These are phyloP conservation scores for Paraphaeosphaeria sporulosa DNA, from an alignment of 2,329 filamentous ascomycete species.

Conservation along the genomic window DNA sequence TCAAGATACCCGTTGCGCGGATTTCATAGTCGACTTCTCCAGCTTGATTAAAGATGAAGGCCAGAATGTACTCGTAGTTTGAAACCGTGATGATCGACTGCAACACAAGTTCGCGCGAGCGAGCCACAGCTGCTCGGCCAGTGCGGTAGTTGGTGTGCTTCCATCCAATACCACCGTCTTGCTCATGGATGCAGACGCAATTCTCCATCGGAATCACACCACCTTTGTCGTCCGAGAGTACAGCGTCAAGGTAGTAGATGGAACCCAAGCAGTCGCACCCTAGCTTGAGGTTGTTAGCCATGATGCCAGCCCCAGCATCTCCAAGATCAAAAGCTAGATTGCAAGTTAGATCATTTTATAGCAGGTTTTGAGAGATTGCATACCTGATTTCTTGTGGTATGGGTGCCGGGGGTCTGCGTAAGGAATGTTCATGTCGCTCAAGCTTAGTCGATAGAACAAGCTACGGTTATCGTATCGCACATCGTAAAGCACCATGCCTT, in stretches of 20 bases:
- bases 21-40: constrained; percentile 73
- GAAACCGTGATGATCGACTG: constrained; percentile 75
- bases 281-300: constrained; percentile 73
- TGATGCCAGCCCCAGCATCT: constrained; percentile 70
- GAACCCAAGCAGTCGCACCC: constrained; percentile 75
- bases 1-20: constrained; percentile 72
- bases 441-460: constrained; percentile 70
- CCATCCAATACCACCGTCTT: constrained; percentile 73
- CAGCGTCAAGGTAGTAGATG: constrained; percentile 71
- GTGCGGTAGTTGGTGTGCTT: constrained; percentile 78
- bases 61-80: constrained; percentile 78
- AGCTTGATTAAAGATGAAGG: constrained; percentile 75
- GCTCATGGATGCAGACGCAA: constrained; percentile 73
- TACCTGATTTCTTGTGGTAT: constrained; percentile 69
- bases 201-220: constrained; percentile 68
- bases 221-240: constrained; percentile 67
- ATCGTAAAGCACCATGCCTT: constrained; percentile 74
- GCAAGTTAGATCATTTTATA: no score
- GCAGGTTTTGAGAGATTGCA: no score
- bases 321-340: constrained; percentile 69
- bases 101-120: constrained; percentile 70
- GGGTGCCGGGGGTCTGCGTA: constrained; percentile 71
- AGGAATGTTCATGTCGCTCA: constrained; percentile 73
- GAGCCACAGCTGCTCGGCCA: constrained; percentile 67
- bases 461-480: constrained; percentile 69